Evolutionary conservation across 2,329 filamentous ascomycete species (phyloP).

Genomic region (Emergomyces orientalis): DNA sequence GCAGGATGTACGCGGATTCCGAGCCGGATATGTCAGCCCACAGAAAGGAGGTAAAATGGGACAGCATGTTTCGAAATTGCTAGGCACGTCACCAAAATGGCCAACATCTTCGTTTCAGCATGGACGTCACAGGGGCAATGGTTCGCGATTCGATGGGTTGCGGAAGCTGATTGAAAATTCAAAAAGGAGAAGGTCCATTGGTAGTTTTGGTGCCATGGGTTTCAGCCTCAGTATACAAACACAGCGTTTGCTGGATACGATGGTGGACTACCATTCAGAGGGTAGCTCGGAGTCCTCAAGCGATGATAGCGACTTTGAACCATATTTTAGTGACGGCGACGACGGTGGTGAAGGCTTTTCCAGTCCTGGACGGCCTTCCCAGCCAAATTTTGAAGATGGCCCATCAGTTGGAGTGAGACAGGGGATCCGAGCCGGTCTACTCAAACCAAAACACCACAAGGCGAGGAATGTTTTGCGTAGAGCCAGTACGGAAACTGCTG

Average conservation of each 20-base stretch:
- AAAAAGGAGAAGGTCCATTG: conserved; percentile 43
- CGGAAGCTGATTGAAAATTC: conserved; percentile 54
- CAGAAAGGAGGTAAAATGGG: conserved; percentile 15
- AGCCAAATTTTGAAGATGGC: neutral
- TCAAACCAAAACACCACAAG: conserved; percentile 5
- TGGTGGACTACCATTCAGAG: conserved; percentile 44
- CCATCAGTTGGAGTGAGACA: neutral
- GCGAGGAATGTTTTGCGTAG: neutral
- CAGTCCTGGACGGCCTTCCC: neutral
- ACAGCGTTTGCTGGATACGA: conserved; percentile 56
- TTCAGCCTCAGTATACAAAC: conserved; percentile 67
- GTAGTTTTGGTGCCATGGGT: conserved; percentile 45
- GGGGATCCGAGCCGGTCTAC: neutral
- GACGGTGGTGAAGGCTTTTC: conserved; percentile 22
- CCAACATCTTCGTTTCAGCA: conserved; percentile 47
- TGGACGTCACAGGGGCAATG: conserved; percentile 34
- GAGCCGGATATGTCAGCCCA: conserved; percentile 20
- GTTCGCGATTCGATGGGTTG: conserved; percentile 49
- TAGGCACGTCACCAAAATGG: conserved; percentile 40
- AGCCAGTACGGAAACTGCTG: conserved; percentile 8
- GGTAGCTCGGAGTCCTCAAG: conserved; percentile 37
- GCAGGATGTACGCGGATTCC: conserved; percentile 56
- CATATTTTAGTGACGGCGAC: conserved; percentile 32
- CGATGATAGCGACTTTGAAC: conserved; percentile 35
- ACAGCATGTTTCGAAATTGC: conserved; percentile 22